Evolutionary conservation across 352 stramenopile species (phyloP).

Genomic region (Pythium oligandrum): DNA sequence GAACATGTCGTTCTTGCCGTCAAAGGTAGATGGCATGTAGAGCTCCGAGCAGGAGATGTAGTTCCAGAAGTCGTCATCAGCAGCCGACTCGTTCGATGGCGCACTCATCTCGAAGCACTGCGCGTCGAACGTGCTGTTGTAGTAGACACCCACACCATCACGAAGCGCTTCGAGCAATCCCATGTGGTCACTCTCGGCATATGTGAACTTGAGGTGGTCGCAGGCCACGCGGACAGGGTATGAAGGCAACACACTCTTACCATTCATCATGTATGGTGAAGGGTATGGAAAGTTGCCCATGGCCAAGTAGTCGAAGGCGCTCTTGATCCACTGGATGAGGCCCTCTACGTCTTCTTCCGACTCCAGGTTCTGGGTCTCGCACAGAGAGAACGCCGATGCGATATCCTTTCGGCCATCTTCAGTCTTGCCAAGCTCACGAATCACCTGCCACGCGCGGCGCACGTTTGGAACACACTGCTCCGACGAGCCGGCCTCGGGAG

Average conservation of each 20-base stretch:
- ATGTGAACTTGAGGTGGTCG: constrained; percentile 43
- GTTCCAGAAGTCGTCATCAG: constrained; percentile 67
- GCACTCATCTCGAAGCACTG: constrained; percentile 48
- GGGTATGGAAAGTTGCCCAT: constrained; percentile 97
- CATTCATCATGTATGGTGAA: constrained; percentile 92
- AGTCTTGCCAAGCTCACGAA: constrained; percentile 48
- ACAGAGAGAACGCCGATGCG: constrained; percentile 42
- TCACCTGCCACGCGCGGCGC: constrained; percentile 49
- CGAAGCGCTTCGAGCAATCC: constrained; percentile 49
- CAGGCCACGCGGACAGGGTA: constrained; percentile 90
- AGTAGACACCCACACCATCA: constrained; percentile 65
- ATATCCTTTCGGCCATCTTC: constrained; percentile 39
- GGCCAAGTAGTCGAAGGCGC: constrained; percentile 89
- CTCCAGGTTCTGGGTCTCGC: constrained; percentile 38
- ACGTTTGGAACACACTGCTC: constrained; percentile 80
- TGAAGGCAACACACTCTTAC: constrained; percentile 74
- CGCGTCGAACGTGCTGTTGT: constrained; percentile 63
- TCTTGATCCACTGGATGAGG: constrained; percentile 64
- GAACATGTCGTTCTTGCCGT: constrained; percentile 87
- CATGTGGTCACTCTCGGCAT: constrained; percentile 24
- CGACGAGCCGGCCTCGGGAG: constrained; percentile 50
- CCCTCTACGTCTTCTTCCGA: constrained; percentile 37
- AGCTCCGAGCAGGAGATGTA: constrained; percentile 80
- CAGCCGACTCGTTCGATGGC: constrained; percentile 49
- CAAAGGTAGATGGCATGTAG: constrained; percentile 58